Conservation (phyloP, 192 early-diverging fungal genomes). For the Backusella luteola region DNA sequence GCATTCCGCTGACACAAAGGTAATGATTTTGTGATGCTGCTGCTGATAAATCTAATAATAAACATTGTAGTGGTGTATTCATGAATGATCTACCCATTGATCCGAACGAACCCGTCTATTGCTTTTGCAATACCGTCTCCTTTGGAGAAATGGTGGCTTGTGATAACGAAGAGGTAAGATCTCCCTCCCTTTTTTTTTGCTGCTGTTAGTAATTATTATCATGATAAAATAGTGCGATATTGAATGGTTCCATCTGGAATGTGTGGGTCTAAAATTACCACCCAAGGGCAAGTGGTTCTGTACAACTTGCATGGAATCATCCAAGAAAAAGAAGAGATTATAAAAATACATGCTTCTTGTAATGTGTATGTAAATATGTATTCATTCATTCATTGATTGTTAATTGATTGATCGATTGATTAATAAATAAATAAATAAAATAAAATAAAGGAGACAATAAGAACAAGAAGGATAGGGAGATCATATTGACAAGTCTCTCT, state of each 20-base stretch:
- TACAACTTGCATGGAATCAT: constrained; percentile 47
- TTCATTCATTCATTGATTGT: too few relatives aligned
- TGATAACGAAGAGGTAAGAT: constrained; percentile 64
- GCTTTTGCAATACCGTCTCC: constrained; percentile 80
- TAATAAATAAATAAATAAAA: too few relatives aligned
- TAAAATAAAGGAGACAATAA: too few relatives aligned
- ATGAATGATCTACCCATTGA: constrained; percentile 57
- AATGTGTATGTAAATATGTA: too few relatives aligned
- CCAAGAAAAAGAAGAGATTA: constrained; percentile 25
- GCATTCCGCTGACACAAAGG: constrained; percentile 24
- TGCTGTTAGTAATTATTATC: not conserved
- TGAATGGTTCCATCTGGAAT: constrained; percentile 91
- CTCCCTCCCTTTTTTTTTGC: not conserved
- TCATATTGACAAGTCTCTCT: too few relatives aligned
- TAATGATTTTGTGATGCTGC: not conserved
- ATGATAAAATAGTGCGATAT: constrained; percentile 54
- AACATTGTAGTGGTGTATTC: constrained; percentile 18
- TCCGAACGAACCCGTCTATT: constrained; percentile 88
- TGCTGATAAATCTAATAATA: not conserved
- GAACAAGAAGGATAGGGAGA: too few relatives aligned
- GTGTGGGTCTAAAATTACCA: constrained; percentile 73
- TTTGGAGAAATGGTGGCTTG: constrained; percentile 91
- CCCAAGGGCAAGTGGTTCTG: constrained; percentile 90
- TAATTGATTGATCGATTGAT: too few relatives aligned
- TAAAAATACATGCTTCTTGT: too few relatives aligned